Percentiles rank a stretch among this genome's conserved stretches.
phyloP scores from a whole-genome alignment of 192 early-diverging fungal genomes.

The Coemansia biformis region DNA sequence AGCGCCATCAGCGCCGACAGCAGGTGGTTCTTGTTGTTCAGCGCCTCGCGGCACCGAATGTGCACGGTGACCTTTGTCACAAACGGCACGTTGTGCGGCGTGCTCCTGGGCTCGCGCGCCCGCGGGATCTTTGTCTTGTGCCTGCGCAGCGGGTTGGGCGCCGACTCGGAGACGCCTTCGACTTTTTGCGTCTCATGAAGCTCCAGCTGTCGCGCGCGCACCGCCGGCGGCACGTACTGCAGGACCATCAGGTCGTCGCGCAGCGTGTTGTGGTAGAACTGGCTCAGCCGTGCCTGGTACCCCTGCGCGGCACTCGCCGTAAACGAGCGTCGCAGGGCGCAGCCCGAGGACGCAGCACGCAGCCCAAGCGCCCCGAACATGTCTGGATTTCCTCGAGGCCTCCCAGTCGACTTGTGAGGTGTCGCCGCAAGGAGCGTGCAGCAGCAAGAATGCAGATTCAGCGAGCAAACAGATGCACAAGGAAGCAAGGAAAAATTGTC shows the following conservation, averaged over 20 bases:
- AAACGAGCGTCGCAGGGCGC: constrained; percentile 15
- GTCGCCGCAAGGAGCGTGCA: no score
- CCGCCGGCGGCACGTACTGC: constrained; percentile 61
- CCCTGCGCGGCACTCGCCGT: constrained; percentile 11
- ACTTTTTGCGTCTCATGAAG: constrained; percentile 27
- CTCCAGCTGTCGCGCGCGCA: constrained; percentile 33
- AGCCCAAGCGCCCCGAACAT: constrained; percentile 28
- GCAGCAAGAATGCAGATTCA: no score
- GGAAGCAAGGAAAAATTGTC: no score
- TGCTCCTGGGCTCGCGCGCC: constrained; percentile 56
- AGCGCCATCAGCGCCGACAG: constrained; percentile 88
- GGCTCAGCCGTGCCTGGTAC: constrained; percentile 59
- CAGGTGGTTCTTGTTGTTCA: constrained; percentile 82
- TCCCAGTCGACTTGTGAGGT: no score
- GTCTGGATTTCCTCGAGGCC: no score
- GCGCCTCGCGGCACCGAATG: constrained; percentile 81
- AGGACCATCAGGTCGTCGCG: constrained; percentile 72
- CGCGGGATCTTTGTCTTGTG: constrained; percentile 49
- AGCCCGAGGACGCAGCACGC: constrained; percentile 3
- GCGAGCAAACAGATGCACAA: no score
- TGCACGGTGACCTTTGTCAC: constrained; percentile 73
- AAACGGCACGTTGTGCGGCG: constrained; percentile 60
- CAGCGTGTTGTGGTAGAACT: constrained; percentile 68
- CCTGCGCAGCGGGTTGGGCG: constrained; percentile 48
- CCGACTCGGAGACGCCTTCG: constrained; percentile 22